Percentiles rank a stretch among this genome's conserved stretches.
These are phyloP conservation scores for Hermanozyma aechmeae DNA, from an alignment of 805 yeast genomes.

Conservation along the genomic window DNA sequence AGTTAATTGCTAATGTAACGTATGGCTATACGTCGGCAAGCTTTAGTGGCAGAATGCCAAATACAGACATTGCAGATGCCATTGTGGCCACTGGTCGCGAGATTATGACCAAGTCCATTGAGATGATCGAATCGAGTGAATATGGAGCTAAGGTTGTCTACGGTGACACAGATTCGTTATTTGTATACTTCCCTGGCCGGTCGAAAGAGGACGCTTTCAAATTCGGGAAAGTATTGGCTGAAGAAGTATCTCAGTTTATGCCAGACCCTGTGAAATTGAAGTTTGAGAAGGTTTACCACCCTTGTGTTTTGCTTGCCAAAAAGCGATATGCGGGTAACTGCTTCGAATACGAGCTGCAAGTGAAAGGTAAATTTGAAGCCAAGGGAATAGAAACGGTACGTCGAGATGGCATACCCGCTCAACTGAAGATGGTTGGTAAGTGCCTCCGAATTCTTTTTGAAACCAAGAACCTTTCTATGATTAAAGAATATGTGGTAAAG, in stretches of 20 bases:
- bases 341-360: conserved; percentile 51
- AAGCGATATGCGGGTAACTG: conserved; percentile 87
- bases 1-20: conserved; percentile 88
- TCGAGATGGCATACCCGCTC: conserved; percentile 92
- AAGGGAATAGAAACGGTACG: conserved; percentile 94
- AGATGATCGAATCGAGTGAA: conserved; percentile 49
- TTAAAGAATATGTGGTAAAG: conserved; percentile 52
- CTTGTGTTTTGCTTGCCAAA: conserved; percentile 73
- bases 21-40: conserved; percentile 95
- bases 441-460: conserved; percentile 62
- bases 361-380: conserved; percentile 72
- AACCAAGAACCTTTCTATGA: conserved; percentile 57
- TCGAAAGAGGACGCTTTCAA: conserved; percentile 67
- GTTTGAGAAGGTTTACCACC: conserved; percentile 89
- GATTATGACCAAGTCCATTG: conserved; percentile 62
- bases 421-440: conserved; percentile 71
- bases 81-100: conserved; percentile 90
- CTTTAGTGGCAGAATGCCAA: conserved; percentile 95
- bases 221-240: conserved; percentile 66
- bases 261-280: conserved; percentile 80
- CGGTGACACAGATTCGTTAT: conserved; percentile 93
- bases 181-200: conserved; percentile 83
- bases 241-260: conserved; percentile 48
- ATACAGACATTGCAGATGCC: conserved; percentile 89
- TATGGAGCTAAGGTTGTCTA: conserved; percentile 93